Evolutionary conservation across 495 filamentous ascomycete genomes (phyloP).

Genomic region (Niebla homalea): DNA sequence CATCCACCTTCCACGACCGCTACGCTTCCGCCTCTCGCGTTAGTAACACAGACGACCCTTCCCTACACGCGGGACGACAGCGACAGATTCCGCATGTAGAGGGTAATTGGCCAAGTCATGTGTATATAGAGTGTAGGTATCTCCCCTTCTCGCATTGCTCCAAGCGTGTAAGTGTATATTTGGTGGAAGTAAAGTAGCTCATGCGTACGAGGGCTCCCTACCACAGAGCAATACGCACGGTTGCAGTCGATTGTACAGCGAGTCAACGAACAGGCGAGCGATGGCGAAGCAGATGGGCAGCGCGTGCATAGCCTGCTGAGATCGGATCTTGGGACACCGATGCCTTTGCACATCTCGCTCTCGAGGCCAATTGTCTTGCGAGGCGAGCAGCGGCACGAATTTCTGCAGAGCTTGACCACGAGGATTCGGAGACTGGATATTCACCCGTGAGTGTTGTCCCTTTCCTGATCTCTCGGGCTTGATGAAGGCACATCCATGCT

Average conservation of each 20-base stretch:
- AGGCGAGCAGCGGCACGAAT: conserved; percentile 50
- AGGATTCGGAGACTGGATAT: conserved; percentile 30
- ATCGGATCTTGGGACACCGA: conserved; percentile 62
- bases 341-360: conserved; percentile 81
- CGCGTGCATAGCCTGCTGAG: conserved; percentile 47
- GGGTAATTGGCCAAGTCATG: conserved; percentile 84
- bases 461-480: neutral
- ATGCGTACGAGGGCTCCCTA: conserved; percentile 53
- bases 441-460: conserved; percentile 23
- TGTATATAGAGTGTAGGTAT: conserved; percentile 89
- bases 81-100: conserved; percentile 70
- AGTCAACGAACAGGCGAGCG: conserved; percentile 17
- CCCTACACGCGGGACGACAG: conserved; percentile 71
- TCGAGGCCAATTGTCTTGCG: conserved; percentile 59
- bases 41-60: conserved; percentile 67
- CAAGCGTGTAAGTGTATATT: neutral
- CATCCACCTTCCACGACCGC: conserved; percentile 70
- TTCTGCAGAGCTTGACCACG: conserved; percentile 35
- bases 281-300: neutral
- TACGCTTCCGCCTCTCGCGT: conserved; percentile 54
- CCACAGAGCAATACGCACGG: conserved; percentile 36
- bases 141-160: neutral
- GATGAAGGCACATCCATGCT: neutral
- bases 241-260: conserved; percentile 39
- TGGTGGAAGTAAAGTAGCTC: conserved; percentile 15